Conservation (phyloP, 371 early-diverging fungal genomes). For the Synchytrium microbalum region DNA sequence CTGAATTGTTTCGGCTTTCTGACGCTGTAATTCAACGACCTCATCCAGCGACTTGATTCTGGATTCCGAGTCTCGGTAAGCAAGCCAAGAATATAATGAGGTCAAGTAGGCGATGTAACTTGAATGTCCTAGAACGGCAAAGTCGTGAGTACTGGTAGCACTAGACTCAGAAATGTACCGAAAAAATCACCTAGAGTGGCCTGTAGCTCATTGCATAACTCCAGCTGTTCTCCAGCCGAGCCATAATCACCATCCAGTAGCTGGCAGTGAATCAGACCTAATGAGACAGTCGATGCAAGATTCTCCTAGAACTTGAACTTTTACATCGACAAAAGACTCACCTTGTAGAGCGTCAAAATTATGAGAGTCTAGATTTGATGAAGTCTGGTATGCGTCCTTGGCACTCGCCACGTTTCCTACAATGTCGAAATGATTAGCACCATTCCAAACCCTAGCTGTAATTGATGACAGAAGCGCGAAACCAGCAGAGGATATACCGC, state of each 20-base stretch:
- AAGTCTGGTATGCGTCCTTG: constrained; percentile 18
- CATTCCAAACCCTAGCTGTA: too few species aligned
- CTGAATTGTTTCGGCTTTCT: constrained; percentile 7
- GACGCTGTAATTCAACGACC: constrained; percentile 18
- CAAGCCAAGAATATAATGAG: constrained; percentile 29
- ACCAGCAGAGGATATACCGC: too few species aligned
- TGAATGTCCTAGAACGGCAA: constrained; percentile 15
- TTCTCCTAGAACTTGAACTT: background rate
- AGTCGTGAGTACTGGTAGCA: background rate
- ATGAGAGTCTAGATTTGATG: constrained; percentile 29
- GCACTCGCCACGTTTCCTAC: constrained; percentile 27
- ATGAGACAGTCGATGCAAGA: background rate
- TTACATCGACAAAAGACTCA: background rate
- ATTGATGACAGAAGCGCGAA: too few species aligned
- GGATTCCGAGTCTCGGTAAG: constrained; percentile 16
- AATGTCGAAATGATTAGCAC: too few species aligned
- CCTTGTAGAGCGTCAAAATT: constrained; percentile 31
- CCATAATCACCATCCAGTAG: constrained; percentile 26
- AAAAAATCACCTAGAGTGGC: constrained; percentile 16
- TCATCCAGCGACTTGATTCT: constrained; percentile 27
- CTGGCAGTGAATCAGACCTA: constrained; percentile 34
- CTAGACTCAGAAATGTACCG: background rate
- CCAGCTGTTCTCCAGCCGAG: constrained; percentile 39
- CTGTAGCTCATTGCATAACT: constrained; percentile 35
- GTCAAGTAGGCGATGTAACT: constrained; percentile 26